Conservation (phyloP, 2,329 filamentous ascomycete species). For the Neonectria faginata region DNA sequence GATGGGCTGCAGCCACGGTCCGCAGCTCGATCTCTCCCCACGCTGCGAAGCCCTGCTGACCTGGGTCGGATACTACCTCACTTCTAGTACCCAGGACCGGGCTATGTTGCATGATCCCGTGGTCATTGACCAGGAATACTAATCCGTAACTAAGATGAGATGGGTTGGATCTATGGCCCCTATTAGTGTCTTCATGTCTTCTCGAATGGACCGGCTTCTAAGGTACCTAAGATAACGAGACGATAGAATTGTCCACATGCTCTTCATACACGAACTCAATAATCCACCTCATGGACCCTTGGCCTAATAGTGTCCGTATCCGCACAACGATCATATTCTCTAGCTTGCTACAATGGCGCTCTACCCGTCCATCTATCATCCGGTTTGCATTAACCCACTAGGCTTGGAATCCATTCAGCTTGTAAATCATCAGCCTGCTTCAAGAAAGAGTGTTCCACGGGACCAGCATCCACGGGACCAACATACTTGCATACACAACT, state of each 20-base stretch:
- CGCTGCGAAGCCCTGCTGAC: slow-evolving; percentile 11
- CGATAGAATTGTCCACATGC: background rate
- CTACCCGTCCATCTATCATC: too few relatives aligned
- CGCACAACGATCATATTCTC: too few relatives aligned
- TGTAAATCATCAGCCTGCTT: too few relatives aligned
- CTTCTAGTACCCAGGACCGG: background rate
- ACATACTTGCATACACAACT: too few relatives aligned
- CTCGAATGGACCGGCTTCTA: background rate
- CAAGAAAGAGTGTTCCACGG: too few relatives aligned
- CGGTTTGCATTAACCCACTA: too few relatives aligned
- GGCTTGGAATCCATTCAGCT: too few relatives aligned
- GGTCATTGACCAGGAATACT: slow-evolving; percentile 8
- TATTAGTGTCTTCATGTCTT: background rate
- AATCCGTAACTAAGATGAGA: background rate
- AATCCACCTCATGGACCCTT: too few relatives aligned
- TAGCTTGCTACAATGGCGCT: too few relatives aligned
- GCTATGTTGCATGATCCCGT: slow-evolving; percentile 11
- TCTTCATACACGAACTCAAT: background rate
- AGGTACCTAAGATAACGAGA: background rate
- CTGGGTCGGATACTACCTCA: background rate
- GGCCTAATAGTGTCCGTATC: too few relatives aligned
- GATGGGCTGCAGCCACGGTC: background rate
- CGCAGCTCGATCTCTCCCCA: slow-evolving; percentile 1
- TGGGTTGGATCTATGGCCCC: too few relatives aligned
- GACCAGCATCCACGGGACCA: too few relatives aligned